Evolutionary conservation across 768 basidiomycete genomes (phyloP).

Genomic region (Termitomyces sp.): DNA sequence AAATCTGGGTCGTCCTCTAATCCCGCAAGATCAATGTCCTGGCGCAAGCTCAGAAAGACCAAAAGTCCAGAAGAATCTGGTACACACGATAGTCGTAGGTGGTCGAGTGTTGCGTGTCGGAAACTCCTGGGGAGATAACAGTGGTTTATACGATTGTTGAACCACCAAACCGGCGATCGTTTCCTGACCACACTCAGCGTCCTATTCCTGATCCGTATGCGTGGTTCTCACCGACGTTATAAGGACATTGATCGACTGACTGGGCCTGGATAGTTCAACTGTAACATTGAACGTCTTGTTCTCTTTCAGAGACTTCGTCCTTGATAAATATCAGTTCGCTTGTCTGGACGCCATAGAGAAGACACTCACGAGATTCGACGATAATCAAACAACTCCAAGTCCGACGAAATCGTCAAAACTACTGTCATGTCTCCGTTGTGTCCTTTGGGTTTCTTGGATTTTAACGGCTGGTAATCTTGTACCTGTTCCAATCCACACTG

Average conservation of each 20-base stretch:
- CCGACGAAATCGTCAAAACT: conserved; percentile 74
- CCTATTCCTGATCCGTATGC: not conserved
- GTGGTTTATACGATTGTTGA: conserved; percentile 53
- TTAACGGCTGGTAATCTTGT: conserved; percentile 19
- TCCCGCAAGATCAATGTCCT: conserved; percentile 67
- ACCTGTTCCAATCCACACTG: conserved; percentile 49
- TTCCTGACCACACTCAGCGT: conserved; percentile 47
- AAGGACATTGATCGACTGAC: conserved; percentile 60
- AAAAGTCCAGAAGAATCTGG: not conserved
- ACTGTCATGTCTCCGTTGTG: conserved; percentile 58
- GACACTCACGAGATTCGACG: conserved; percentile 67
- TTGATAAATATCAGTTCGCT: conserved; percentile 23
- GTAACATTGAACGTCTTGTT: conserved; percentile 57
- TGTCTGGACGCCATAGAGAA: not conserved
- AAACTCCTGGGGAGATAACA: conserved; percentile 49
- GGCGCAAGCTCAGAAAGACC: not conserved
- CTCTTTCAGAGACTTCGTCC: conserved; percentile 64
- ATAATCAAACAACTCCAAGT: conserved; percentile 73
- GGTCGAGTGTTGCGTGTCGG: conserved; percentile 74
- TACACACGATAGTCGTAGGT: conserved; percentile 49
- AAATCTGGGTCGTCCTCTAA: conserved; percentile 69
- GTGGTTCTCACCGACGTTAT: conserved; percentile 55
- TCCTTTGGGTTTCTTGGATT: conserved; percentile 42
- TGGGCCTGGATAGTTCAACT: conserved; percentile 66
- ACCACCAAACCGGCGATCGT: conserved; percentile 64